phyloP scores from a whole-genome alignment of 257 asterid species.

The Salvia splendens region DNA sequence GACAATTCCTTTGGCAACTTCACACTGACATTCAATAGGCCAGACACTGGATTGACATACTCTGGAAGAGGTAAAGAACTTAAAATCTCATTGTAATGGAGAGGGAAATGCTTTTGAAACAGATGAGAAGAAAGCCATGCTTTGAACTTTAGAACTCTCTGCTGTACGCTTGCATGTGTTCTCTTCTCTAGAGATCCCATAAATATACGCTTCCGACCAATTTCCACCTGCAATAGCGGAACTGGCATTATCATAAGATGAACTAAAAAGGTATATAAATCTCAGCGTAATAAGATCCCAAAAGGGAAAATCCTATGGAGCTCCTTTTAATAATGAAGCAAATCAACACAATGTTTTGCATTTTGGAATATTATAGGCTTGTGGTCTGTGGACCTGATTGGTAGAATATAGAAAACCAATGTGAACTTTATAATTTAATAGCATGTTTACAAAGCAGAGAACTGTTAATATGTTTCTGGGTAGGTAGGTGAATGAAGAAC shows the following conservation, averaged over 20 bases:
- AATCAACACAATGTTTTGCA: slow-evolving; percentile 11
- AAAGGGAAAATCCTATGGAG: slow-evolving; percentile 2
- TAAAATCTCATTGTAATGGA: slow-evolving; percentile 69
- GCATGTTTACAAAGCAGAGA: slow-evolving; percentile 4
- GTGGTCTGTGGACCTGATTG: not conserved
- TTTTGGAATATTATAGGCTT: not conserved
- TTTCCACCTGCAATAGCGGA: slow-evolving; percentile 70
- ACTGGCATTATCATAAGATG: slow-evolving; percentile 18
- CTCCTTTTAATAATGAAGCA: slow-evolving; percentile 10
- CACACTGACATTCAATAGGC: slow-evolving; percentile 75
- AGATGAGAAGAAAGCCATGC: slow-evolving; percentile 80
- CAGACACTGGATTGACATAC: slow-evolving; percentile 74
- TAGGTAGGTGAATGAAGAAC: slow-evolving; percentile 22
- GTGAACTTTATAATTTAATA: slow-evolving; percentile 12
- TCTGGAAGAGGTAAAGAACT: slow-evolving; percentile 80
- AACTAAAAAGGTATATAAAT: slow-evolving; percentile 18
- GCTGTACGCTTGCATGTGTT: slow-evolving; percentile 65
- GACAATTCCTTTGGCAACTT: slow-evolving; percentile 66
- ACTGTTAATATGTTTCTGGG: not conserved
- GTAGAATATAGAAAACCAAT: slow-evolving; percentile 6
- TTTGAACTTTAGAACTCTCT: slow-evolving; percentile 63
- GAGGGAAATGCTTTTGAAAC: slow-evolving; percentile 78
- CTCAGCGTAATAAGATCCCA: slow-evolving; percentile 3
- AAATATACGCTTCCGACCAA: slow-evolving; percentile 61
- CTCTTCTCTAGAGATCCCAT: slow-evolving; percentile 80